Evolutionary conservation across 176 grass and related monocot species (phyloP).

Genomic region (Phyllostachys edulis): DNA sequence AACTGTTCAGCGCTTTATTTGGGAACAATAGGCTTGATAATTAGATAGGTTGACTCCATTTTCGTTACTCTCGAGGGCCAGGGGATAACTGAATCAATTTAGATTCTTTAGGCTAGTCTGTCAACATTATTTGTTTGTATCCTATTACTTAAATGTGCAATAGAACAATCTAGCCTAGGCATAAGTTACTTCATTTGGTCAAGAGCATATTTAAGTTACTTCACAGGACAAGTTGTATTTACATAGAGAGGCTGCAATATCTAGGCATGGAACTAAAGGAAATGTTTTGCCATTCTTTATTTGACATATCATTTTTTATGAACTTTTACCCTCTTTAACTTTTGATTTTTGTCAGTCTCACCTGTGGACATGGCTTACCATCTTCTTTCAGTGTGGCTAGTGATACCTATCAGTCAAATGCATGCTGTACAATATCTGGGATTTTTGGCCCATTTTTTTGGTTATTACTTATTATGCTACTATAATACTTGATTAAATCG

Average conservation of each 20-base stretch:
- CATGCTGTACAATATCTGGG: neutral
- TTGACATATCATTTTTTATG: neutral
- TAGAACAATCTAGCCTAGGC: neutral
- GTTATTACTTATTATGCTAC: conserved; percentile 3
- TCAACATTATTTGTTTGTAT: neutral
- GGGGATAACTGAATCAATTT: neutral
- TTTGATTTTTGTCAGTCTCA: conserved; percentile 2
- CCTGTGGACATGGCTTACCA: conserved; percentile 7
- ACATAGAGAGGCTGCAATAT: conserved; percentile 2
- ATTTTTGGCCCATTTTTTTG: neutral
- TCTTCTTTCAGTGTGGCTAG: conserved; percentile 9
- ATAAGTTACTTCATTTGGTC: neutral
- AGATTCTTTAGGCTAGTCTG: neutral
- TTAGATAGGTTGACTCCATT: neutral
- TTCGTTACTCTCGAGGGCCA: neutral
- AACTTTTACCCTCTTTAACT: conserved; percentile 6
- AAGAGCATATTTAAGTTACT: neutral
- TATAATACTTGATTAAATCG: neutral
- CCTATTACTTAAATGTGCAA: neutral
- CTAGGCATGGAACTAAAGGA: neutral
- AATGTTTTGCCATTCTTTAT: neutral
- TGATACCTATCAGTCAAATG: neutral
- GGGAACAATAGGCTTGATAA: conserved; percentile 13
- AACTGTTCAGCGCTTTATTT: neutral
- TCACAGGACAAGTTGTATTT: neutral